Conservation (phyloP, 139 green algal species). For the Chlorella sp. region DNA sequence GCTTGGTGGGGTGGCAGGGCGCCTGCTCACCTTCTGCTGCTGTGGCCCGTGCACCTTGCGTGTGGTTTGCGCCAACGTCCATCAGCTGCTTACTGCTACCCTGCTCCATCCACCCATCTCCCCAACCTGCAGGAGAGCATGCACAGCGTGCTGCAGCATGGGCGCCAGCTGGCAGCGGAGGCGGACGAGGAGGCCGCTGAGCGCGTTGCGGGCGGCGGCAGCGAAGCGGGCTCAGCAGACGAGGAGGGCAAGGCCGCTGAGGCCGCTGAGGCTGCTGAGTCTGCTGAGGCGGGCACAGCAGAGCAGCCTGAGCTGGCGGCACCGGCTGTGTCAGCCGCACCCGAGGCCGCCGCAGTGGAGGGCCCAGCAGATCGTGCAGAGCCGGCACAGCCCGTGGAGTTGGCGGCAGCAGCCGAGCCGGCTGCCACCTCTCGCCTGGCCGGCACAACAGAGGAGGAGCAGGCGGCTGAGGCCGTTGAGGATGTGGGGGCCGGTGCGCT, state of each 20-base stretch:
- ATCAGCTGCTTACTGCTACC: no score
- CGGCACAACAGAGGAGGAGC: no score
- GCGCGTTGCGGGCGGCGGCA: not conserved
- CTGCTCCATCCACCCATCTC: no score
- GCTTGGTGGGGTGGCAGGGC: no score
- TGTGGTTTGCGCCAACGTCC: no score
- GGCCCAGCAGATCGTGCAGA: not conserved
- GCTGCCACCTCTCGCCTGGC: not conserved
- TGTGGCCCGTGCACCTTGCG: no score
- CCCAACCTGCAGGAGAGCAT: not conserved
- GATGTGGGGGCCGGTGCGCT: not conserved
- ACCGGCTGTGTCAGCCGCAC: not conserved
- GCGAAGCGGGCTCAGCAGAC: not conserved
- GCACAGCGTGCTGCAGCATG: slow-evolving; percentile 11
- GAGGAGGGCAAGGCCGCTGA: not conserved
- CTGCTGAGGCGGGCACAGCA: not conserved
- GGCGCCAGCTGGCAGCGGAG: slow-evolving; percentile 22
- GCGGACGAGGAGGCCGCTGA: not conserved
- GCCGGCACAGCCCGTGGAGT: not conserved
- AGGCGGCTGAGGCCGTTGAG: not conserved
- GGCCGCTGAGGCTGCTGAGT: not conserved
- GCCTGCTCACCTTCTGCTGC: no score
- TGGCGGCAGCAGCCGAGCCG: not conserved
- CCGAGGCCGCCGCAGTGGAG: not conserved
- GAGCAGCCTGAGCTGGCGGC: not conserved